Evolutionary conservation across 2,329 filamentous ascomycete species (phyloP), one percentile per base, ranked within the genome.

Genomic region (Colletotrichum eleusines): DNA sequence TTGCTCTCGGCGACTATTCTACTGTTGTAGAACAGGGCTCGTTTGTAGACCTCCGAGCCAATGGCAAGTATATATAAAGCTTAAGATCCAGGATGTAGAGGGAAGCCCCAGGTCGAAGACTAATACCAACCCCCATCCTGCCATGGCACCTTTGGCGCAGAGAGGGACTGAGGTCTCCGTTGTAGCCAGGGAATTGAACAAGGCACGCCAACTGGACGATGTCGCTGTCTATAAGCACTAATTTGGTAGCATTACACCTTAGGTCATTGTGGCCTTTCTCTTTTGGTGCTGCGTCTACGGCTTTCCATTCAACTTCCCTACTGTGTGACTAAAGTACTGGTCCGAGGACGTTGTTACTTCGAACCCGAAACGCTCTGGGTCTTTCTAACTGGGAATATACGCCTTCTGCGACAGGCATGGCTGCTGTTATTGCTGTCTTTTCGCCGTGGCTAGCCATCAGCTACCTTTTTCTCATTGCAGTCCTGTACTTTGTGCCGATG

Each of bases 401-500:
- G 77, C 74, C 0, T 40, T 81, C 2, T 18, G 69, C 75, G 2
- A 73, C 87, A 5, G 84, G 83, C 7, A 83, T 85, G 73, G 81
- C 84, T n/a, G 79, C 79, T 9, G 78, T 90, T 2, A 84, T 89
- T 46, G 83, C 82, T 0, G 76, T 77, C 0, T 75, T 74, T 72
- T 83, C 73, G 73, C 84, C 74, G 70, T 88, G 84, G 63, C 79
- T 88, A 0, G 82, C 83, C 0, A 80, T 86, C 28, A 80, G 81
- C 0, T 87, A 89, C 67, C 88, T 88, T 0, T 77, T 87, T 3
- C 74, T 90, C 2, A 70, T 83, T 11, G 77, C 75, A 0, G 71
- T 84, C 0, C 71, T 90, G 0, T 90, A 84, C 65, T 69, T 81
- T 2, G 77, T 90, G 0, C 88, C 90, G 72, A 85, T 81, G 63